Evolutionary conservation across 805 yeast species (phyloP), one percentile per base, ranked within the genome.

Genomic region (Pichia pseudocactophila): DNA sequence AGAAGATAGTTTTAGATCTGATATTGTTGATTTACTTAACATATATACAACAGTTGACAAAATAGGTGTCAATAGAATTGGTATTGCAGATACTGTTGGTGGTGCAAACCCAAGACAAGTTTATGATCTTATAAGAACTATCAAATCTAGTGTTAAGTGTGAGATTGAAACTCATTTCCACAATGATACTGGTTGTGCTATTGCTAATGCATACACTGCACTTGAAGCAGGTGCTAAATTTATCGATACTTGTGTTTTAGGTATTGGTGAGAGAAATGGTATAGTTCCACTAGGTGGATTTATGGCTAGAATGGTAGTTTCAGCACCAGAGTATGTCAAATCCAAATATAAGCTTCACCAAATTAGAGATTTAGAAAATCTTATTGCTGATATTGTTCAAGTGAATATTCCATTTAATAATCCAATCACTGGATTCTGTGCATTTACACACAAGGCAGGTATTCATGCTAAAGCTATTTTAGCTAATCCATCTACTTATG

Each of bases 91-190:
- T 60, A 74, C 80, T 36, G 78, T 74, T 45, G 80, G 80, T 44
- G 74, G 80, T 57, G 80, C 80, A 41, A 73, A 74, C 60, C 78
- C 79, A 50, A 69, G 80, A 66, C 80, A 74, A 57, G 80, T 74
- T 34, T 74, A 72, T 54, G 79, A 74, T 57, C 67, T 74, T 55
- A 76, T 74, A 48, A 71, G 72, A 61, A 74, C 80, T 16, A 66
- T 74, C 54, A 74, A 70, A 57, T 68, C 76, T 0, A 78, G 74
- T 19, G 78, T 74, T 36, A 63, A 68, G 10, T 74, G 80, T 65
- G 80, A 74, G 50, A 74, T 74, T 43, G 80, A 74, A 59, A 70
- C 76, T 46, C 80, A 74, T 59, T 74, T 74, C 70, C 80, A 74
- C 63, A 72, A 74, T 55, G 80, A 74, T 59, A 74, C 80, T 22